A percentile compares a stretch with the other conserved stretches of the same genome.
Evolutionary conservation across 2,329 filamentous ascomycete genomes (phyloP).

Genomic region (Gaeumannomyces sp.): DNA sequence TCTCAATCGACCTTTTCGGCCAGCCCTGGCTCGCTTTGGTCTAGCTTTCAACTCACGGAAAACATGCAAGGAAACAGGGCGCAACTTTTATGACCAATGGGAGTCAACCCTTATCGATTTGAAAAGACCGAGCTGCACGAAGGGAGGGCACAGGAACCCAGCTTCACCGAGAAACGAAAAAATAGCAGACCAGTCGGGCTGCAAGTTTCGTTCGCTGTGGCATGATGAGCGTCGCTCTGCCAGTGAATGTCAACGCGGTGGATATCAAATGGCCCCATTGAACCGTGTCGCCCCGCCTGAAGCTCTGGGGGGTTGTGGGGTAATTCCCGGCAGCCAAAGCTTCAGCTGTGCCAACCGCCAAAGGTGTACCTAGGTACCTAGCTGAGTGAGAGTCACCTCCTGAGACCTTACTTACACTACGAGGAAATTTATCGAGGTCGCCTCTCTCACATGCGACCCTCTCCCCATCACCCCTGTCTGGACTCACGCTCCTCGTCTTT

Average conservation of each 20-base stretch:
- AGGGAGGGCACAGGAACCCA: no score
- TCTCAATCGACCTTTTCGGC: no score
- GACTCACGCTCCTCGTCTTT: background rate
- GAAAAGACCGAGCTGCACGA: no score
- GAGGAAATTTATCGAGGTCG: background rate
- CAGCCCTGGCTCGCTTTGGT: background rate
- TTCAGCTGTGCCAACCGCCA: background rate
- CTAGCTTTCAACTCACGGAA: no score
- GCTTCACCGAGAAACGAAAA: background rate
- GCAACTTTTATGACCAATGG: no score
- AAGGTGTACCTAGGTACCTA: no score
- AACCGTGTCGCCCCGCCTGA: background rate
- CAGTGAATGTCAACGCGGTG: background rate
- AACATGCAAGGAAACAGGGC: background rate
- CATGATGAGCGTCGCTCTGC: background rate
- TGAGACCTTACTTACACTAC: background rate
- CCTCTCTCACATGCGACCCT: background rate
- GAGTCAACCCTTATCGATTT: no score
- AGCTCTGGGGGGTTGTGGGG: conserved; percentile 5
- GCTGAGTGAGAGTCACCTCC: background rate
- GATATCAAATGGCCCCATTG: background rate
- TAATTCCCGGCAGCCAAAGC: background rate
- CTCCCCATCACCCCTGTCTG: background rate
- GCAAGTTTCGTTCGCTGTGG: background rate
- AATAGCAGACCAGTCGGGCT: background rate